A percentile compares a stretch with the other conserved stretches of the same genome.
Conservation (phyloP, 1,139 yeast species). For the Kazachstania sp. region DNA sequence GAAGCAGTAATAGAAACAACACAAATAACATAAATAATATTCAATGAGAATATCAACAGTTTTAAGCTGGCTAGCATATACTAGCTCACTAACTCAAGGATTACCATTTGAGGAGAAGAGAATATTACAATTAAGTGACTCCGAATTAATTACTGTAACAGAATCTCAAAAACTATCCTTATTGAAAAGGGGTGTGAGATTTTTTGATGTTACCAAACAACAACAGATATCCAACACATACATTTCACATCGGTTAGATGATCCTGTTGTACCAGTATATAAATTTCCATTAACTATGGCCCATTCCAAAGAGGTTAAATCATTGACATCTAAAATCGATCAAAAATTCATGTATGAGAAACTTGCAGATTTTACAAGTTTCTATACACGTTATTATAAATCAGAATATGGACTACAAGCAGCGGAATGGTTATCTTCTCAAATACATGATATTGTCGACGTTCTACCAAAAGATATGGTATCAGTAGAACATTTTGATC, state of each 20-base stretch:
- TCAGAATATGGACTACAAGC: conserved; percentile 61
- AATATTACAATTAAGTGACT: conserved; percentile 18
- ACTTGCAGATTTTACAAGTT: conserved; percentile 58
- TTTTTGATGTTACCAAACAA: conserved; percentile 61
- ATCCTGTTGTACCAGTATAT: conserved; percentile 35
- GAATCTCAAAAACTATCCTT: conserved; percentile 52
- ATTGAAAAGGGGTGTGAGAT: conserved; percentile 46
- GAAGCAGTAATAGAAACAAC: too few species aligned
- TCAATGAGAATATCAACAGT: neutral
- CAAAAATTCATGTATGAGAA: conserved; percentile 42
- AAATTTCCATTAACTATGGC: conserved; percentile 45
- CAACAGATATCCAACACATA: conserved; percentile 30
- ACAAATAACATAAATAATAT: neutral
- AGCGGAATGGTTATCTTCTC: conserved; percentile 59
- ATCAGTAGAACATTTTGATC: conserved; percentile 38
- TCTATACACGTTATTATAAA: conserved; percentile 75
- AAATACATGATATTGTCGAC: conserved; percentile 38
- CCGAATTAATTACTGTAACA: conserved; percentile 36
- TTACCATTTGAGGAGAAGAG: conserved; percentile 14
- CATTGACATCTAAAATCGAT: conserved; percentile 35
- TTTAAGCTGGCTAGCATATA: neutral
- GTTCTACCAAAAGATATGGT: conserved; percentile 29
- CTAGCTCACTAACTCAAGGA: conserved; percentile 2
- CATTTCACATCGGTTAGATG: conserved; percentile 33
- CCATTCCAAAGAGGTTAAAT: conserved; percentile 36